Percentiles rank a stretch among this genome's conserved stretches.
These are phyloP conservation scores for Fraxinus greggii DNA, from an alignment of 305 asterid genomes.

Conservation along the genomic window DNA sequence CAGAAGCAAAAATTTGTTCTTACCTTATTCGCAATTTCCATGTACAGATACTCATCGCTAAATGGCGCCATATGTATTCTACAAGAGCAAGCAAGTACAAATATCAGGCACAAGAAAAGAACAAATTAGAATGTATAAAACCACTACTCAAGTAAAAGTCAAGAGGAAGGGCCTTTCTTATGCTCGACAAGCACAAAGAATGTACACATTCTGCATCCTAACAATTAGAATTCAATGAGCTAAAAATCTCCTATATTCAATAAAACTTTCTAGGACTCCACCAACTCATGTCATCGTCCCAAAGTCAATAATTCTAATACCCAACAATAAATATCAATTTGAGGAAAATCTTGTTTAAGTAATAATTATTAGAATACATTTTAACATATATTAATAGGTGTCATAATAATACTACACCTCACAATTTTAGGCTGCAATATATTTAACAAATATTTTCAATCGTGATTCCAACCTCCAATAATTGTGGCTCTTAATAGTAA, in stretches of 20 bases:
- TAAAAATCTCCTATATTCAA: neutral
- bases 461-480: neutral
- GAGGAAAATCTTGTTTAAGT: neutral
- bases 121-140: neutral
- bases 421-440: neutral
- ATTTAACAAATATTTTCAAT: neutral
- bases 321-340: conserved; percentile 1
- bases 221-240: neutral
- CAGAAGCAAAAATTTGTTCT: conserved; percentile 10
- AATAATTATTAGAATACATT: neutral
- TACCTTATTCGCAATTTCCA: conserved; percentile 95
- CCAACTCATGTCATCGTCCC: neutral
- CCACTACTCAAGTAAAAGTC: neutral
- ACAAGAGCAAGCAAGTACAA: conserved; percentile 38
- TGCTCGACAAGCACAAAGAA: neutral
- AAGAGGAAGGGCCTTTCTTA: neutral
- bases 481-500: neutral
- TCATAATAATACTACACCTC: neutral
- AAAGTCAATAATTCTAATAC: neutral
- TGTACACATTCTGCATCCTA: neutral
- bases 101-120: conserved; percentile 24
- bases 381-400: neutral
- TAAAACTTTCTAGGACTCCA: neutral
- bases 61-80: conserved; percentile 99
- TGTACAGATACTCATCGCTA: conserved; percentile 83